These are phyloP conservation scores for Schizosaccharomyces osmophilus DNA, from an alignment of 805 yeast species.

Conservation along the genomic window DNA sequence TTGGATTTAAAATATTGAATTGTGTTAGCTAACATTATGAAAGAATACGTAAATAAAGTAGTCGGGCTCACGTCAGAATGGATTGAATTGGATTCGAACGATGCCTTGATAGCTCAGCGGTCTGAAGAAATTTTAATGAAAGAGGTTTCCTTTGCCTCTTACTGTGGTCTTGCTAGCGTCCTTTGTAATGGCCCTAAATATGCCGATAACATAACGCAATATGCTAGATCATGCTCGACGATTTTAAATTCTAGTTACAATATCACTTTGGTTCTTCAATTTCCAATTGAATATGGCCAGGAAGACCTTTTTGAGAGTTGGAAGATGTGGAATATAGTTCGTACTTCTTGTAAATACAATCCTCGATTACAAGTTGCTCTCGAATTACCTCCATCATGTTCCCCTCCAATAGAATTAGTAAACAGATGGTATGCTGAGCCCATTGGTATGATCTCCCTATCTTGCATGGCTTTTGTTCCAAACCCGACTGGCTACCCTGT, in stretches of 20 bases:
- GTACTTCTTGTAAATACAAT: conserved; percentile 31
- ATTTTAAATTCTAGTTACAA: conserved; percentile 11
- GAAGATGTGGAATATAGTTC: conserved; percentile 50
- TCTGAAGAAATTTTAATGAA: conserved; percentile 32
- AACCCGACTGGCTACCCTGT: conserved; percentile 45
- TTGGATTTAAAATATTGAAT: not conserved
- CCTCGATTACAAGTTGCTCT: conserved; percentile 40
- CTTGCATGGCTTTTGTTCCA: conserved; percentile 30
- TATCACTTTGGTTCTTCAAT: conserved; percentile 6
- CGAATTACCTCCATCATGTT: conserved; percentile 38
- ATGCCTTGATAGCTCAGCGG: conserved; percentile 24
- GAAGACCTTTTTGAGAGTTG: conserved; percentile 26
- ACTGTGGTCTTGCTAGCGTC: conserved; percentile 30
- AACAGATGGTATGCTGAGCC: conserved; percentile 51
- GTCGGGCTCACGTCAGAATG: conserved; percentile 40
- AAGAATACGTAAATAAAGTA: conserved; percentile 3
- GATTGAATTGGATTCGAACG: conserved; percentile 39
- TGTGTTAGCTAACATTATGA: not conserved
- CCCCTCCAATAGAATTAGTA: conserved; percentile 24
- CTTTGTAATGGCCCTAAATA: conserved; percentile 43
- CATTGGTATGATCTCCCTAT: conserved; percentile 28
- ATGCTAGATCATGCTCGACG: conserved; percentile 20
- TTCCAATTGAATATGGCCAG: conserved; percentile 11
- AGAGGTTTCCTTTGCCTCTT: conserved; percentile 34
- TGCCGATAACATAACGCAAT: conserved; percentile 25